These are phyloP conservation scores for Xerocomus potaroensis DNA, from an alignment of 768 basidiomycete species.

Conservation along the genomic window DNA sequence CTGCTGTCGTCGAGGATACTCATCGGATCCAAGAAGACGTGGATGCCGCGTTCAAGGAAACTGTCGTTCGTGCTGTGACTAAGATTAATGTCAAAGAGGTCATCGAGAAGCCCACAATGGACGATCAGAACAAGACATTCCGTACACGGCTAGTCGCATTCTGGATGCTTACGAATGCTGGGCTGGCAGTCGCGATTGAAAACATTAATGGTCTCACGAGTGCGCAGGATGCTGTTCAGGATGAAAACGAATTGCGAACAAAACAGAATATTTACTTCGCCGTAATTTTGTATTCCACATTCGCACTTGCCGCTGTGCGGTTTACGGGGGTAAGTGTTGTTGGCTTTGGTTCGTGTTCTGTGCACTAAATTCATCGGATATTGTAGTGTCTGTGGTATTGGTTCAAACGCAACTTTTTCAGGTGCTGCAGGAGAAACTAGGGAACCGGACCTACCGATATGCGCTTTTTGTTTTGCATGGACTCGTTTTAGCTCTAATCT, in stretches of 20 bases:
- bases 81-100: constrained; percentile 64
- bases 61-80: constrained; percentile 81
- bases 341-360: too few species aligned
- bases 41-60: constrained; percentile 88
- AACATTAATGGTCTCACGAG: constrained; percentile 63
- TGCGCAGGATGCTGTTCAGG: constrained; percentile 33
- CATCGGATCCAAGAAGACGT: constrained; percentile 83
- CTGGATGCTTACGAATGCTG: constrained; percentile 78
- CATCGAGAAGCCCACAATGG: constrained; percentile 75
- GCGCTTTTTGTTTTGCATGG: constrained; percentile 20
- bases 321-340: constrained; percentile 73
- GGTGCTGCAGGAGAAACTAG: constrained; percentile 74
- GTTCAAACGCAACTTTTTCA: constrained; percentile 79
- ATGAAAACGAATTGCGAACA: constrained; percentile 37
- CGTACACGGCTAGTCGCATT: constrained; percentile 79
- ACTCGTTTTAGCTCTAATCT: constrained; percentile 29
- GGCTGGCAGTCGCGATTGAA: constrained; percentile 68
- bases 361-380: too few species aligned
- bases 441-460: constrained; percentile 9
- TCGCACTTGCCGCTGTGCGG: constrained; percentile 64
- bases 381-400: constrained; percentile 75
- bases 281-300: constrained; percentile 78
- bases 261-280: constrained; percentile 68
- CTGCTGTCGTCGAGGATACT: constrained; percentile 81
- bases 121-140: constrained; percentile 91